These are phyloP conservation scores for Penicillium sp. DNA, from an alignment of 2,329 filamentous ascomycete species.

Conservation along the genomic window DNA sequence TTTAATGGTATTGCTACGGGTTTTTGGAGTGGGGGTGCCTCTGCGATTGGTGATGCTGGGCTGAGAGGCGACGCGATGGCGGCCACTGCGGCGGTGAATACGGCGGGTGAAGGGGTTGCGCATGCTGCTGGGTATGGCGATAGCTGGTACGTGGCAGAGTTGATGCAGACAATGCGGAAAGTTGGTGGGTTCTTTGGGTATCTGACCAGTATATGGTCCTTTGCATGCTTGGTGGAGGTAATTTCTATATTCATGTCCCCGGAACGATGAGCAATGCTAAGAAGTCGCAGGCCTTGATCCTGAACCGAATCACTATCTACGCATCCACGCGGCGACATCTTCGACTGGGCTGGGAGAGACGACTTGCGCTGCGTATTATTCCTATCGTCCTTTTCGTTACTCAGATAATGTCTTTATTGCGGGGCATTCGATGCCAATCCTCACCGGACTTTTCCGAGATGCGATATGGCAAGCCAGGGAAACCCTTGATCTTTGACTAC, in stretches of 20 bases:
- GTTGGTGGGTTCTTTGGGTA: slow-evolving; percentile 88
- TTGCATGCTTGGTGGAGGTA: slow-evolving; percentile 79
- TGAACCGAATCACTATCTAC: slow-evolving; percentile 93
- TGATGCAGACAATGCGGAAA: slow-evolving; percentile 61
- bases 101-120: slow-evolving; percentile 34
- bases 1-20: slow-evolving; percentile 30
- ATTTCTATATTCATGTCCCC: slow-evolving; percentile 24
- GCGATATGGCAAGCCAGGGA: slow-evolving; percentile 69
- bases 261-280: slow-evolving; percentile 7
- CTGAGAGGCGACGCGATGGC: slow-evolving; percentile 45
- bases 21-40: slow-evolving; percentile 25
- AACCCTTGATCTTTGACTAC: slow-evolving; percentile 69
- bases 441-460: slow-evolving; percentile 69
- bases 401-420: slow-evolving; percentile 71
- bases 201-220: slow-evolving; percentile 86
- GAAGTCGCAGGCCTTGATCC: slow-evolving; percentile 65
- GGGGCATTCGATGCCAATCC: slow-evolving; percentile 90
- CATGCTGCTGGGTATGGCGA: slow-evolving; percentile 39
- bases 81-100: slow-evolving; percentile 39
- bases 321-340: slow-evolving; percentile 82
- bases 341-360: slow-evolving; percentile 71
- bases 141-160: slow-evolving; percentile 43
- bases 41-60: slow-evolving; percentile 20
- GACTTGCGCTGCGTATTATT: slow-evolving; percentile 68
- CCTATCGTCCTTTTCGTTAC: slow-evolving; percentile 70